Conservation (phyloP, 2,329 filamentous ascomycete species). For the Microthyrium microscopicum region DNA sequence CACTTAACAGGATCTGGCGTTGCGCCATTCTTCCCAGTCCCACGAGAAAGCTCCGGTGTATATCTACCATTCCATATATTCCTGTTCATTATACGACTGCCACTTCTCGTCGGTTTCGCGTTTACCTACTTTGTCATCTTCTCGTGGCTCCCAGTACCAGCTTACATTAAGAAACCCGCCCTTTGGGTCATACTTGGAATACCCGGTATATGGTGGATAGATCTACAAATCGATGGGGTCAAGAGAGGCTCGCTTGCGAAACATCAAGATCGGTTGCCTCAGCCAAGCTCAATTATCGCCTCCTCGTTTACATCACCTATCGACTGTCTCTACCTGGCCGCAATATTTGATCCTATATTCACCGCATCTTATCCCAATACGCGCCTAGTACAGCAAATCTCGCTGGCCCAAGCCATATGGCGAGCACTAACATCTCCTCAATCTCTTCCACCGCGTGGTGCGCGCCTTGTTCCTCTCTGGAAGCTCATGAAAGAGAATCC, state of each 20-base stretch:
- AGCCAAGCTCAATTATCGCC: conserved; percentile 66
- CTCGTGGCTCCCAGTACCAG: conserved; percentile 61
- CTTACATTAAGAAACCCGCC: conserved; percentile 59
- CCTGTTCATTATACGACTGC: conserved; percentile 67
- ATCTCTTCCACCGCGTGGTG: conserved; percentile 15
- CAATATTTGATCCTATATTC: conserved; percentile 92
- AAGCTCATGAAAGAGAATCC: conserved; percentile 51
- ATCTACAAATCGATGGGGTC: conserved; percentile 94
- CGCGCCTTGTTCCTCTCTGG: conserved; percentile 20
- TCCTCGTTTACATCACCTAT: conserved; percentile 84
- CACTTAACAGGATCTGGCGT: conserved; percentile 75
- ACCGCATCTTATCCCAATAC: conserved; percentile 66
- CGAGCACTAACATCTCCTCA: conserved; percentile 50
- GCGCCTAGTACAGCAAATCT: conserved; percentile 57
- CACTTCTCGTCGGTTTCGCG: conserved; percentile 53
- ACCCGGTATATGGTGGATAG: conserved; percentile 94
- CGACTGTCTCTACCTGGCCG: conserved; percentile 84
- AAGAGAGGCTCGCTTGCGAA: conserved; percentile 66
- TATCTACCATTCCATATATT: conserved; percentile 48
- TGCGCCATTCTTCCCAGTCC: conserved; percentile 80
- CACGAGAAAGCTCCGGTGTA: conserved; percentile 45
- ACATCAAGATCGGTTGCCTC: conserved; percentile 57
- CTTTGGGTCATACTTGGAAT: conserved; percentile 79
- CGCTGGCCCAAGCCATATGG: conserved; percentile 57
- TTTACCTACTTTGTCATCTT: conserved; percentile 63